A percentile compares a stretch with the other conserved stretches of the same genome.
Evolutionary conservation across 139 green algal genomes (phyloP).

Genomic region (Spirogloea muscicola): DNA sequence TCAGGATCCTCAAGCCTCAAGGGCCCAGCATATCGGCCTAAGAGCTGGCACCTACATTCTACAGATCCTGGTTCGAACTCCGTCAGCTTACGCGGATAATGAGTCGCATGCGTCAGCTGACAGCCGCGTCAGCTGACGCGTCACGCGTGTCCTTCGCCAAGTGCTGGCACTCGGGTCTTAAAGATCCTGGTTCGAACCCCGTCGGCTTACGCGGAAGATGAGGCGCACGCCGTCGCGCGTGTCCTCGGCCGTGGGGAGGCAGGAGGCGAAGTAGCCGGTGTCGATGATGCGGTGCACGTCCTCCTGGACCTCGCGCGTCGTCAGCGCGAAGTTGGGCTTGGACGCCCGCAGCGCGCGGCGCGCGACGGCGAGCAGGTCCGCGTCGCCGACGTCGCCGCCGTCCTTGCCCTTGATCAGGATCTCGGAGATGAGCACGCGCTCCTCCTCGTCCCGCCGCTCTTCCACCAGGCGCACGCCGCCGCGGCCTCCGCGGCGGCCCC

Average conservation of each 20-base stretch:
- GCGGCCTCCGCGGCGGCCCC: background rate
- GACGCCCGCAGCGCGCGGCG: slow-evolving; percentile 59
- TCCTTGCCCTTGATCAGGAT: slow-evolving; percentile 34
- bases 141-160: slow-evolving; percentile 87
- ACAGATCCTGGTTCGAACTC: too few relatives aligned
- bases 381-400: slow-evolving; percentile 4
- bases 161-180: too few relatives aligned
- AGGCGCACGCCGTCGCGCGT: slow-evolving; percentile 91
- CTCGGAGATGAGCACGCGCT: slow-evolving; percentile 44
- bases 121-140: too few relatives aligned
- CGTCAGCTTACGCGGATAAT: slow-evolving; percentile 63
- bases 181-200: too few relatives aligned
- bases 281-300: slow-evolving; percentile 82
- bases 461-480: background rate
- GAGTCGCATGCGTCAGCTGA: slow-evolving; percentile 84
- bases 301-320: slow-evolving; percentile 63
- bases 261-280: slow-evolving; percentile 80
- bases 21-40: too few relatives aligned
- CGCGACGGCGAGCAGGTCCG: slow-evolving; percentile 62
- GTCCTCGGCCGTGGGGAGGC: slow-evolving; percentile 73
- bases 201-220: slow-evolving; percentile 61
- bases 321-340: slow-evolving; percentile 91
- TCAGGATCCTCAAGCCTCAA: background rate
- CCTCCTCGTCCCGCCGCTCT: slow-evolving; percentile 11
- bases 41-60: too few relatives aligned